A percentile compares a stretch with the other conserved stretches of the same genome.
These are phyloP conservation scores for Hypoxylon cercidicola DNA, from an alignment of 495 filamentous ascomycete species.

Conservation along the genomic window DNA sequence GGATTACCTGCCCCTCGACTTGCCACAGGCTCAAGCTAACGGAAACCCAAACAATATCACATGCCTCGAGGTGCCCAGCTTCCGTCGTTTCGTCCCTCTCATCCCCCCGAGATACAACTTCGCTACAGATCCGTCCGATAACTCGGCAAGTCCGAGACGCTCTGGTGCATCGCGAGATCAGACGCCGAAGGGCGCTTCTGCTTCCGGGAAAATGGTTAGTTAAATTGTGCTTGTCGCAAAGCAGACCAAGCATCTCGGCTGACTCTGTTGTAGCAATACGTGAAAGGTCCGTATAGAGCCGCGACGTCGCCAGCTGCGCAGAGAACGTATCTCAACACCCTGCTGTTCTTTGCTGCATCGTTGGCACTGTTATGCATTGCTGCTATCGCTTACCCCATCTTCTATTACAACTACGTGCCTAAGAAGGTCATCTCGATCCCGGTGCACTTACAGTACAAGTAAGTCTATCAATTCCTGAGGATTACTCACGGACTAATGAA, in stretches of 20 bases:
- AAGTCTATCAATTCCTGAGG: slow-evolving; percentile 31
- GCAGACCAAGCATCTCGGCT: too few relatives aligned
- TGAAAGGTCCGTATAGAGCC: slow-evolving; percentile 57
- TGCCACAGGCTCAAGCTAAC: slow-evolving; percentile 15
- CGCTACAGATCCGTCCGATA: background rate
- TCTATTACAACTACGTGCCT: slow-evolving; percentile 87
- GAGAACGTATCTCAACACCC: slow-evolving; percentile 76
- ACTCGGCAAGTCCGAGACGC: background rate
- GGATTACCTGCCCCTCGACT: background rate
- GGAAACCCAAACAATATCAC: slow-evolving; percentile 32
- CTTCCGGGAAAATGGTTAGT: slow-evolving; percentile 32
- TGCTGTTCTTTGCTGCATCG: slow-evolving; percentile 69
- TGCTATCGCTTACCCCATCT: slow-evolving; percentile 73
- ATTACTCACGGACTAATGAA: background rate
- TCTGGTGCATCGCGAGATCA: slow-evolving; percentile 6
- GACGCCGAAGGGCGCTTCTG: slow-evolving; percentile 29
- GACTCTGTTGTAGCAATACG: slow-evolving; percentile 30
- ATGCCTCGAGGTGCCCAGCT: slow-evolving; percentile 20
- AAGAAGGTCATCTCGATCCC: slow-evolving; percentile 69
- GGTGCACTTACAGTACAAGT: slow-evolving; percentile 87
- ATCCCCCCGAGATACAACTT: slow-evolving; percentile 15
- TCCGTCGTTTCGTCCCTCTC: slow-evolving; percentile 12
- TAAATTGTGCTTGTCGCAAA: background rate
- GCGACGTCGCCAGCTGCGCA: slow-evolving; percentile 73
- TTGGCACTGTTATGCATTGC: slow-evolving; percentile 70